These are phyloP conservation scores for Saccharomycopsis malanga DNA, from an alignment of 805 yeast species.

Conservation along the genomic window DNA sequence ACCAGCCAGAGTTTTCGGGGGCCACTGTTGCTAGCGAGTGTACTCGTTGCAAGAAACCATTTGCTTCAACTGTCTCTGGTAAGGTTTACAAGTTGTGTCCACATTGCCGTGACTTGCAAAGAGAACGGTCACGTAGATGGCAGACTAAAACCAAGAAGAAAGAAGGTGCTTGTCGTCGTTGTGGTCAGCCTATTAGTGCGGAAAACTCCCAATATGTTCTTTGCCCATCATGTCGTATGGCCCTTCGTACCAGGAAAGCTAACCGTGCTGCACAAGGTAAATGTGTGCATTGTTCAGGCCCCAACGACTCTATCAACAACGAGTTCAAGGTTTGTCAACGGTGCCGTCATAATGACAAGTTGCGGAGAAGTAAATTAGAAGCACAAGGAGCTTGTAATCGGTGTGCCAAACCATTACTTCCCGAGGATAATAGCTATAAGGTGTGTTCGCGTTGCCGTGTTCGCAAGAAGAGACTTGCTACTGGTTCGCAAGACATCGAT, in stretches of 20 bases:
- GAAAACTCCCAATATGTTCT: slow-evolving; percentile 48
- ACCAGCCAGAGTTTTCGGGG: slow-evolving; percentile 10
- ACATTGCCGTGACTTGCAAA: slow-evolving; percentile 57
- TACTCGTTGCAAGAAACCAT: slow-evolving; percentile 54
- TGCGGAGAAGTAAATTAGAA: slow-evolving; percentile 49
- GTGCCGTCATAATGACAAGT: slow-evolving; percentile 55
- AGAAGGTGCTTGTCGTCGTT: slow-evolving; percentile 57
- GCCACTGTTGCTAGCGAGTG: slow-evolving; percentile 30
- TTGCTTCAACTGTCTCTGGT: slow-evolving; percentile 38
- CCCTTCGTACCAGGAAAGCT: slow-evolving; percentile 48
- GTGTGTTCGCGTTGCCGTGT: slow-evolving; percentile 50
- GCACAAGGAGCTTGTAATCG: slow-evolving; percentile 55
- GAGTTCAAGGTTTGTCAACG: slow-evolving; percentile 58
- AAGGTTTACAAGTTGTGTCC: slow-evolving; percentile 50
- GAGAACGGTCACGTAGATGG: slow-evolving; percentile 60
- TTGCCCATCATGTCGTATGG: slow-evolving; percentile 53
- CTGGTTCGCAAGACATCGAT: background rate
- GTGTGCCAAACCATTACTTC: slow-evolving; percentile 45
- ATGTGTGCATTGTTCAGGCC: slow-evolving; percentile 65
- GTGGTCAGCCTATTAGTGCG: slow-evolving; percentile 48
- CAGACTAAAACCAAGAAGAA: slow-evolving; percentile 53
- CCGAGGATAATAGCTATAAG: slow-evolving; percentile 46
- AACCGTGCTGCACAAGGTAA: slow-evolving; percentile 54
- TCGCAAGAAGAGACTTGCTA: slow-evolving; percentile 36
- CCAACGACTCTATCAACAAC: slow-evolving; percentile 38